Evolutionary conservation across 768 basidiomycete species (phyloP), one percentile per base, ranked within the genome.

Genomic region (Hygrophorus russula): DNA sequence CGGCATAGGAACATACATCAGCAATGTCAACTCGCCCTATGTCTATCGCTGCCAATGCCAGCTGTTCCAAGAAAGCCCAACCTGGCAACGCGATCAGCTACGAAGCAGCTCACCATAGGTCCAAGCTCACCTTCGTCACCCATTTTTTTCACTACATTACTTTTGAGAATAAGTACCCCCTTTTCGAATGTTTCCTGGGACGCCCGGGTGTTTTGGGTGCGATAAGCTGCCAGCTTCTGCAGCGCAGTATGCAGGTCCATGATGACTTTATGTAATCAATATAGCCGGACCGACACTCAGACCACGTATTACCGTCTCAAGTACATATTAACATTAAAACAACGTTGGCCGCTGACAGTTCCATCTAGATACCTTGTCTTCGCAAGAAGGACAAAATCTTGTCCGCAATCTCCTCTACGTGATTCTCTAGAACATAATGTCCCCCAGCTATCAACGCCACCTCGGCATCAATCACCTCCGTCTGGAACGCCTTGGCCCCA

Each of bases 61-160:
- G 67, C 53, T 91, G 87, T 54, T 94, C 92, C 6, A 88, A 60
- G 48, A 86, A 80, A 9, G 72, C 70, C 87, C 86, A 91, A 24
- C 70, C 90, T 41, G 20, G 46, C 35, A 48, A 41, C 44, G 44
- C 28, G 43, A 13, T 19, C 14, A 19, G 12, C 17, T 38, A n/a
- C 10, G 19, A 33, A 4, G 36, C 34, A 12, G n/a, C 20, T 42
- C n/a, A n/a, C 29, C 27, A 6, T 14, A 14, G 18, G 6, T 14
- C 7, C 9, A 1, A 15, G 47, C 63, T 41, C 46, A 80, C 81
- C 67, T 48, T 83, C 77, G 45, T 82, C 75, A 2, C 73, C 76
- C 19, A 74, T 59, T 37, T 68, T 71, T 19, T 56, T 50, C 3
- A 63, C 50, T 1, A 46, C 62, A 44, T 72, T 69, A 3, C 70